A percentile compares a stretch with the other conserved stretches of the same genome.
Conservation (phyloP, 2,329 filamentous ascomycete genomes). For the Fusarium palustre region DNA sequence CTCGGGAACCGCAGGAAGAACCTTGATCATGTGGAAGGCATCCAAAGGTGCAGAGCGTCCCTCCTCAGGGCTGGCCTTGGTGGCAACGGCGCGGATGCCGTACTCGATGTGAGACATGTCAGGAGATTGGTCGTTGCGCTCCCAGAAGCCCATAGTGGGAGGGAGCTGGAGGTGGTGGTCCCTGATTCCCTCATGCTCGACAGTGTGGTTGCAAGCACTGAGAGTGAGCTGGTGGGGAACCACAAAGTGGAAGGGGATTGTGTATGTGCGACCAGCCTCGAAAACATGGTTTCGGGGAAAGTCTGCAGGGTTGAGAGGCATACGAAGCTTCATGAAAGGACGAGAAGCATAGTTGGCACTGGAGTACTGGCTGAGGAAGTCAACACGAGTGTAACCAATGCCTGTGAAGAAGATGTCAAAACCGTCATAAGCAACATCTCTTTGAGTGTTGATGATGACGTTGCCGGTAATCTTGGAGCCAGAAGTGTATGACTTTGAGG, state of each 20-base stretch:
- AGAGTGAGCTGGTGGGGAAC: slow-evolving; percentile 69
- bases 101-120: slow-evolving; percentile 68
- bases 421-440: slow-evolving; percentile 62
- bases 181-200: slow-evolving; percentile 58
- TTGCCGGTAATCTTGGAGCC: slow-evolving; percentile 63
- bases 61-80: slow-evolving; percentile 44
- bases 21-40: slow-evolving; percentile 59
- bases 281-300: slow-evolving; percentile 63
- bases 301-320: slow-evolving; percentile 61
- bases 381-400: slow-evolving; percentile 61
- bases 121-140: slow-evolving; percentile 66
- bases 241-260: slow-evolving; percentile 69
- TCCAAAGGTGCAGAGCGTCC: slow-evolving; percentile 55
- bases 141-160: slow-evolving; percentile 65
- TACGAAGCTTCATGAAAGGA: slow-evolving; percentile 67
- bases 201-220: slow-evolving; percentile 65
- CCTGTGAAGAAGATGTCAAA: slow-evolving; percentile 67
- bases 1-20: slow-evolving; percentile 64
- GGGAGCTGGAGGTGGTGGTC: slow-evolving; percentile 66
- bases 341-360: slow-evolving; percentile 61
- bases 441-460: slow-evolving; percentile 59
- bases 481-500: slow-evolving; percentile 67
- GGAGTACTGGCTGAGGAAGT: slow-evolving; percentile 63
- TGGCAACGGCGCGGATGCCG: slow-evolving; percentile 60
- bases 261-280: slow-evolving; percentile 61